phyloP scores from a whole-genome alignment of 2,329 filamentous ascomycete genomes.

The Pseudopyrenochaeta lycopersici region DNA sequence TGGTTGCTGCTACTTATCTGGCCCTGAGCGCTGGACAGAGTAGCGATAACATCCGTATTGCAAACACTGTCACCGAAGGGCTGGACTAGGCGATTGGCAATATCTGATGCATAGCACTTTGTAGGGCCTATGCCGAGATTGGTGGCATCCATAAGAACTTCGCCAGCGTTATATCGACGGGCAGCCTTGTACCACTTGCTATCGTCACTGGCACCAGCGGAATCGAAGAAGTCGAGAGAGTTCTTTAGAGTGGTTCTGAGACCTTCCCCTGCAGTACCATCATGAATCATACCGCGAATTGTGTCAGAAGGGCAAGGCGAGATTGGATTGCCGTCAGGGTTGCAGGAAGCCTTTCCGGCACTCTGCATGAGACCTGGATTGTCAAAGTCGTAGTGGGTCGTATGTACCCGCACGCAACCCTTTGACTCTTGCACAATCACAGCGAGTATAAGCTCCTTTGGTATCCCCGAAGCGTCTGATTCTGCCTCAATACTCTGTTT shows the following conservation, averaged over 20 bases:
- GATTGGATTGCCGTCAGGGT: conserved; percentile 48
- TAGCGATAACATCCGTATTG: conserved; percentile 16
- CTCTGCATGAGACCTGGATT: conserved; percentile 61
- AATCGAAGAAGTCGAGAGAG: conserved; percentile 32
- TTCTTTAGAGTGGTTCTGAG: conserved; percentile 56
- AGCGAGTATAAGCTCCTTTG: conserved; percentile 55
- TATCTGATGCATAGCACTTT: conserved; percentile 61
- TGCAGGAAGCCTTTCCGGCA: conserved; percentile 43
- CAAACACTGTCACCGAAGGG: conserved; percentile 25
- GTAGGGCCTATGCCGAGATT: conserved; percentile 55
- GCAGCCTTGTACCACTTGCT: conserved; percentile 58
- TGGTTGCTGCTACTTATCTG: conserved; percentile 1
- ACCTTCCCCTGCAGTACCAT: conserved; percentile 55
- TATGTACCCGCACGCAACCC: conserved; percentile 57
- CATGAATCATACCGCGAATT: conserved; percentile 54
- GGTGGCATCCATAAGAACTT: conserved; percentile 45
- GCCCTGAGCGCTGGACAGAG: not conserved
- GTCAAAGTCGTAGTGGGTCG: conserved; percentile 51
- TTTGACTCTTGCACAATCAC: conserved; percentile 58
- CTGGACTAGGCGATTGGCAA: conserved; percentile 59
- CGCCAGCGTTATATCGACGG: conserved; percentile 62
- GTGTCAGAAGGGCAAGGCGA: conserved; percentile 50
- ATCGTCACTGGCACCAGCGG: conserved; percentile 41
- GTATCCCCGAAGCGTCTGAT: conserved; percentile 42
- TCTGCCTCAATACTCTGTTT: conserved; percentile 48